Evolutionary conservation across 73 alveolate species (phyloP).

Genomic region (Paramecium caudatum): DNA sequence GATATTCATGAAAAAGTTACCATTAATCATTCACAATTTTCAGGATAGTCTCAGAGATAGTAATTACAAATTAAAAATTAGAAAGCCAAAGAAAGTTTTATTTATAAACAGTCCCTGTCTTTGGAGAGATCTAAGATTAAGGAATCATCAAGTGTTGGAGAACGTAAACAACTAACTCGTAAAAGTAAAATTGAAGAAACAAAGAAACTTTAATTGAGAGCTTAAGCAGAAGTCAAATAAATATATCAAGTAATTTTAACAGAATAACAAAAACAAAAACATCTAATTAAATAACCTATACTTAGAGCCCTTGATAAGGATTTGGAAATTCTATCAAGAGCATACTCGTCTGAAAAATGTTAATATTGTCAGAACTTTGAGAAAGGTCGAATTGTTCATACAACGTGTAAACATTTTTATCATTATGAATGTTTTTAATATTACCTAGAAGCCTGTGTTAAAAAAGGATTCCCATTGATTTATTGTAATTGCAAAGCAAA

Average conservation of each 20-base stretch:
- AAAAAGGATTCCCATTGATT: constrained; percentile 9
- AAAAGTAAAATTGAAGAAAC: constrained; percentile 15
- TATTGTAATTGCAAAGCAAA: background rate
- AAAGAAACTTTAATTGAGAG: background rate
- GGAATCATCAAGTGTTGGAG: background rate
- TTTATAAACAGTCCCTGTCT: background rate
- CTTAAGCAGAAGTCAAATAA: background rate
- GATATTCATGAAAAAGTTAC: constrained; percentile 6
- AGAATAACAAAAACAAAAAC: background rate
- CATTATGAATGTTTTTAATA: constrained; percentile 33
- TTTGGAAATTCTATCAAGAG: background rate
- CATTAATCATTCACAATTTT: background rate
- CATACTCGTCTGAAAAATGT: background rate
- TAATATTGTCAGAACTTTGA: background rate
- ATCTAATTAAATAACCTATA: background rate
- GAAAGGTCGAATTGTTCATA: background rate
- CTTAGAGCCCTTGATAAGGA: background rate
- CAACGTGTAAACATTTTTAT: background rate
- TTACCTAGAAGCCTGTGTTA: background rate
- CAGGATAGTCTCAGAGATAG: constrained; percentile 1
- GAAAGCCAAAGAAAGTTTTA: constrained; percentile 35
- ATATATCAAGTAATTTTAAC: background rate
- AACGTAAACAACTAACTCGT: background rate
- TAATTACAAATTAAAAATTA: background rate
- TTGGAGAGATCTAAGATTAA: background rate